Evolutionary conservation across 306 rosid species (phyloP), one percentile per base, ranked within the genome.

Genomic region (Cicer pinnatifidum): DNA sequence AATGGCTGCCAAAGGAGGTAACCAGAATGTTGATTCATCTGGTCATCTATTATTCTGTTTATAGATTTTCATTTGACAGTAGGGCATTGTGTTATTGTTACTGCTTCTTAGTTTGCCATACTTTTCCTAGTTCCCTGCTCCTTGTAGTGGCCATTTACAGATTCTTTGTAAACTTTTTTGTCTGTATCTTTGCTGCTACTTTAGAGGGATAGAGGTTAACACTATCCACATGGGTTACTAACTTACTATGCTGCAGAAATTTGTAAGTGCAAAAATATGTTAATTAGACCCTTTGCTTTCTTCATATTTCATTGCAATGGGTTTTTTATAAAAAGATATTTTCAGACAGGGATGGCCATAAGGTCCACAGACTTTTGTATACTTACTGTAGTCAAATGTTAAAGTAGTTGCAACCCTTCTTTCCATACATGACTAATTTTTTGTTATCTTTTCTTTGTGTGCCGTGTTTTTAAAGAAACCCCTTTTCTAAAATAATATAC

Each of bases 1-100:
- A 38, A 38, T 51, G 19, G 48, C 11, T 69, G 4, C 62, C 62
- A 52, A 38, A 17, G 10, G 48, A 62, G 68, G 51, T 52, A 52
- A 38, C 46, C 33, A 13, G 28, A 69, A 37, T 70, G 75, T 16
- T 17, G 20, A 52, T 52, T 53, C 64, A 17, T 53, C 65, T 50
- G 15, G 51, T 8, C 59, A 52, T 52, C 33, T 11, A 16, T 52
- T 52, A 52, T 52, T 52, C 59, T 52, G 20, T 23, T 23, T 16
- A 16, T 52, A 52, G 59, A 52, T 52, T 52, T 8, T 19, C 28
- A 7, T 16, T 16, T 16, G 33, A 11, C 17, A 16, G 33, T 52
- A 52, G 11, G 11, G 59, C 59, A 8, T 16, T 19, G 17, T 52
- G 59, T 52, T 16, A 16, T 23, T 23, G 28, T 23, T 23, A 23